Percentiles rank a stretch among this genome's conserved stretches.
Conservation (phyloP, 2,329 filamentous ascomycete species). For the Pestalotiopsis sp. region DNA sequence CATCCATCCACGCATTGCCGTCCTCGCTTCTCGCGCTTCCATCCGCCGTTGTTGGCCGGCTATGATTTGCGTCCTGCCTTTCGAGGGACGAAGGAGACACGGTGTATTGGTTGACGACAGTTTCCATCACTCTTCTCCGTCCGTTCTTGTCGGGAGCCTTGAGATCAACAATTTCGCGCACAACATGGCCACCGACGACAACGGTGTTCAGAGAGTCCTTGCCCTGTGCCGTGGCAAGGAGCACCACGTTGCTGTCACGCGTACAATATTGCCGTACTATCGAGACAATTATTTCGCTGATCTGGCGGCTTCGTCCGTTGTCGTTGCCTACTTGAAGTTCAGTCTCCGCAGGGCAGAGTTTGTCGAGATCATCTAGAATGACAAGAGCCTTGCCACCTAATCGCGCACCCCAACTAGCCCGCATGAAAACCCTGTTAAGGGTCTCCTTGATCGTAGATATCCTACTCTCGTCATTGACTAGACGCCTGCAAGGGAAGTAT, state of each 20-base stretch:
- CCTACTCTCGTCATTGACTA: constrained; percentile 89
- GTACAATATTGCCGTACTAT: constrained; percentile 85
- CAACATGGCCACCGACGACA: constrained; percentile 87
- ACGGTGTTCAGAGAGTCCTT: constrained; percentile 93
- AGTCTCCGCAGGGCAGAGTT: constrained; percentile 89
- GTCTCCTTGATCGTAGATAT: constrained; percentile 91
- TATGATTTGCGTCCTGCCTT: constrained; percentile 43
- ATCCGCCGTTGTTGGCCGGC: constrained; percentile 59
- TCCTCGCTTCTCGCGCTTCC: constrained; percentile 54
- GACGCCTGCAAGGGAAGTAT: constrained; percentile 83
- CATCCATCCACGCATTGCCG: constrained; percentile 72
- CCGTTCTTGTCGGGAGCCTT: constrained; percentile 94
- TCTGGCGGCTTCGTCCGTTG: constrained; percentile 87
- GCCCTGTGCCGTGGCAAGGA: constrained; percentile 87
- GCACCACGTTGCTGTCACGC: constrained; percentile 76
- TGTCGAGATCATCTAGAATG: constrained; percentile 90
- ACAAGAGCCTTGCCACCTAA: constrained; percentile 83
- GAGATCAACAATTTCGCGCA: constrained; percentile 85
- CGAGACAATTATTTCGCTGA: constrained; percentile 85
- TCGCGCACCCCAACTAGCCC: constrained; percentile 87
- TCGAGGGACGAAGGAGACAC: constrained; percentile 39
- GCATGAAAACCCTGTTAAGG: constrained; percentile 80
- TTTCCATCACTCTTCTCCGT: constrained; percentile 80
- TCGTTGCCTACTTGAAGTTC: constrained; percentile 93
- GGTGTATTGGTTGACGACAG: constrained; percentile 65